Evolutionary conservation across 2,329 filamentous ascomycete genomes (phyloP).

Genomic region (Fusarium multiceps): DNA sequence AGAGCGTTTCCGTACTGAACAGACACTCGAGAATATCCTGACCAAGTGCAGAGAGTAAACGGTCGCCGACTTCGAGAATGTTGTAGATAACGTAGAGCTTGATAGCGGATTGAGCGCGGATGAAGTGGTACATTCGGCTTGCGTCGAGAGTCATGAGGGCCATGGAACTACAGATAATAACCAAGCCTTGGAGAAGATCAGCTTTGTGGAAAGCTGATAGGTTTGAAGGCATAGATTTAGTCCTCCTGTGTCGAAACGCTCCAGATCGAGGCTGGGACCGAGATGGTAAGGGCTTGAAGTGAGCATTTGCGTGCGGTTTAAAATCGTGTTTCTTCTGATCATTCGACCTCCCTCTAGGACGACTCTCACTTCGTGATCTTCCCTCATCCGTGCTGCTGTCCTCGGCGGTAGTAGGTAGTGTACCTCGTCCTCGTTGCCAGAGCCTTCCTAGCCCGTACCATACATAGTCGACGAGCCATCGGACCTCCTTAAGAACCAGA

Average conservation of each 20-base stretch:
- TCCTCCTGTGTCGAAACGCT: constrained; percentile 73
- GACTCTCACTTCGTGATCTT: constrained; percentile 52
- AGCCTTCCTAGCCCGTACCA: constrained; percentile 83
- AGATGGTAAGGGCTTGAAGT: constrained; percentile 26
- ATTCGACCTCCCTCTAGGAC: constrained; percentile 24
- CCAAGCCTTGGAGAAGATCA: constrained; percentile 88
- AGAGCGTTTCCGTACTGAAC: constrained; percentile 91
- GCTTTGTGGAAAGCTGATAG: constrained; percentile 92
- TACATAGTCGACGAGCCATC: constrained; percentile 79
- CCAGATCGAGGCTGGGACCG: constrained; percentile 49
- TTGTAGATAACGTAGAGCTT: constrained; percentile 99
- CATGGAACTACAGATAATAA: constrained; percentile 87
- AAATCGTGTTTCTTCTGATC: constrained; percentile 29
- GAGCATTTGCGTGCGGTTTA: constrained; percentile 23
- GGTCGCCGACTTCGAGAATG: constrained; percentile 91
- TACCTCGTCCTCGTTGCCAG: constrained; percentile 70
- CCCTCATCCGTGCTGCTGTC: constrained; percentile 52
- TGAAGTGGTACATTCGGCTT: constrained; percentile 97
- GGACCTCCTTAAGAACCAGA: constrained; percentile 76
- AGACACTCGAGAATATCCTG: constrained; percentile 97
- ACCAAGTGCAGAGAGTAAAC: constrained; percentile 87
- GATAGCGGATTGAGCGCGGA: constrained; percentile 94
- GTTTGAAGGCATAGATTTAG: constrained; percentile 85
- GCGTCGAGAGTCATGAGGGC: constrained; percentile 93
- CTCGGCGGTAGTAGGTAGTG: constrained; percentile 52